These are phyloP conservation scores for Penicillium sp. DNA, from an alignment of 2,329 filamentous ascomycete genomes.

Conservation along the genomic window DNA sequence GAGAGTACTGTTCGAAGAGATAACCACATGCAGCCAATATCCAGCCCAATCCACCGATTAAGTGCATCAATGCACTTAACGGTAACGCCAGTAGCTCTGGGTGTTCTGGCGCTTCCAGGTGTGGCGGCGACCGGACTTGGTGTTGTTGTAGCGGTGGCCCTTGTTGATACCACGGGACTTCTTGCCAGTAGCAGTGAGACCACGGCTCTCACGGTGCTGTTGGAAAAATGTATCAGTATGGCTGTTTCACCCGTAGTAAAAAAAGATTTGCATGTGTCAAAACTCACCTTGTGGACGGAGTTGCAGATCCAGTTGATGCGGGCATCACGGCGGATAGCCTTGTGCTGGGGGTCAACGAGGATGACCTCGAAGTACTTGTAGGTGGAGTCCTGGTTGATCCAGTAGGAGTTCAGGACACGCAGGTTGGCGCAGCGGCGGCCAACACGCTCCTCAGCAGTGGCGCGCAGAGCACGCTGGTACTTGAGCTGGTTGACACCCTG, in stretches of 20 bases:
- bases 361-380: constrained; percentile 99
- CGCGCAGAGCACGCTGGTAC: constrained; percentile 98
- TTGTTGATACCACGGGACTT: constrained; percentile 99
- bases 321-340: constrained; percentile 97
- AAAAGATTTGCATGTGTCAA: not conserved
- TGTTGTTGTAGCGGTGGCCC: constrained; percentile 99
- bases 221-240: constrained; percentile 23
- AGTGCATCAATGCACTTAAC: constrained; percentile 53
- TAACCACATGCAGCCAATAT: constrained; percentile 37
- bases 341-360: constrained; percentile 99
- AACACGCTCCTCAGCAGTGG: constrained; percentile 99
- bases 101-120: constrained; percentile 99
- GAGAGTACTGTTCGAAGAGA: constrained; percentile 32
- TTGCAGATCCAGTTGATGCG: constrained; percentile 99
- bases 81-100: constrained; percentile 97
- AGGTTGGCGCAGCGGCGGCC: constrained; percentile 98
- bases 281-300: constrained; percentile 83
- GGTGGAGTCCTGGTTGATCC: constrained; percentile 99
- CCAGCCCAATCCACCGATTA: constrained; percentile 28
- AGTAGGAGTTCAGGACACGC: constrained; percentile 99
- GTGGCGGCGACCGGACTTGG: constrained; percentile 93
- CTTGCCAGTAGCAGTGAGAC: constrained; percentile 98
- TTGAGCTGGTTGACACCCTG: constrained; percentile 99
- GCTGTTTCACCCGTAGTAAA: not conserved
- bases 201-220: constrained; percentile 92